Base-by-base conservation (phyloP, 257 asterid species). In the Ilex aquifolium region DNA sequence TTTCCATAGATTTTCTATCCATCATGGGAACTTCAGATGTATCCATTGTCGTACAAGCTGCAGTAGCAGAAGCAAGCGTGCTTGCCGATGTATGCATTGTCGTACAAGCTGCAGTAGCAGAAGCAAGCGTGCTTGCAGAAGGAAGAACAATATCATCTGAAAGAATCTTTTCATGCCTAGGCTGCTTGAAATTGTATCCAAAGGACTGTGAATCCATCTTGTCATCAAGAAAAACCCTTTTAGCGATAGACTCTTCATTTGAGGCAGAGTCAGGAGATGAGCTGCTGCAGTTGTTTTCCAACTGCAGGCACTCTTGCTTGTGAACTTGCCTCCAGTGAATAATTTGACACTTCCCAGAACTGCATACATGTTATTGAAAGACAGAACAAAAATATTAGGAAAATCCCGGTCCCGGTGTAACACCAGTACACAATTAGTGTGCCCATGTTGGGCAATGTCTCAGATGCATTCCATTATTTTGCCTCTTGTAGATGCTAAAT, bases 291-390 rank as follows among this genome's bases (percentile, higher is more conserved):
- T 73, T 81, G 63, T 75, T 79, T 66, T 71, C 92, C 78, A 79
- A 54, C 70, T 73, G 88, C 74, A 64, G 78, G 76, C 97, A 90
- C 80, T 90, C 92, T 44, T 83, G 90, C 78, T 87, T 90, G 88
- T 90, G 95, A 76, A 74, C 78, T 63, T 81, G 87, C 77, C 97
- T 87, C 97, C 97, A 90, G 30, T 90, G 95, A 73, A 77, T 68
- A 65, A 90, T 82, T 81, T 87, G 95, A 65, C 97, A 90, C 80
- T 83, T 79, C 49, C 97, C 97, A 44, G 95, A 90, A 79, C 95
- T 90, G 72, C 83, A 75, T 9, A 68, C 3, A 68, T 57, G 63
- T 62, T 52, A 63, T 31, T 61, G 10, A 49, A 49, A 49, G 10
- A 49, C 14, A 6, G 14, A 12, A 49, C 17, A 12, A 49, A 49